Conservation (phyloP, 768 basidiomycete species). For the Termitomyces eurrhizus region DNA sequence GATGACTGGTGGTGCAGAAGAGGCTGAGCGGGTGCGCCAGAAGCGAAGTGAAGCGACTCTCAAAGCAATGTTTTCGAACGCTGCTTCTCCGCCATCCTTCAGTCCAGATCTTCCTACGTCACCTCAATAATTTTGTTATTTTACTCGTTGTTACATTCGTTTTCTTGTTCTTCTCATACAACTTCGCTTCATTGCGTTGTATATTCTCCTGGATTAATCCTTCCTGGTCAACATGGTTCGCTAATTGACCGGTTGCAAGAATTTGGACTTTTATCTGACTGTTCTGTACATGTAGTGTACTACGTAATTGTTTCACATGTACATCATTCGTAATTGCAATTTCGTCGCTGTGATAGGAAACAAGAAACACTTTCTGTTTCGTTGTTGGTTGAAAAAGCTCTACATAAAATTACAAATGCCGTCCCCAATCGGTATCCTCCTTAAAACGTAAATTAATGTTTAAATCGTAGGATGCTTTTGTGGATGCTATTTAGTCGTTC, state of each 20-base stretch:
- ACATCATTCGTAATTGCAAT: not conserved
- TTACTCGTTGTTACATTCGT: not conserved
- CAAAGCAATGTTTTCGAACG: conserved; percentile 74
- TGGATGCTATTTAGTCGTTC: not conserved
- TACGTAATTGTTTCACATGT: not conserved
- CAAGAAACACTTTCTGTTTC: not conserved
- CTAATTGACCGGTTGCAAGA: not conserved
- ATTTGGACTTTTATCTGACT: conserved; percentile 2
- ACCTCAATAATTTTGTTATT: not conserved
- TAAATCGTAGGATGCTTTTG: not conserved
- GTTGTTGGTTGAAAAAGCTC: not conserved
- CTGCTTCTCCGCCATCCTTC: conserved; percentile 9
- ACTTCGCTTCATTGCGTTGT: not conserved
- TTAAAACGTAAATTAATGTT: not conserved
- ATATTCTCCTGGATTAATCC: not conserved
- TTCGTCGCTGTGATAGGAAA: not conserved
- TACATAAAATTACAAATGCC: not conserved
- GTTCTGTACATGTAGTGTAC: not conserved
- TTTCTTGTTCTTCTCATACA: not conserved
- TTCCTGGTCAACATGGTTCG: not conserved
- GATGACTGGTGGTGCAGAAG: conserved; percentile 95
- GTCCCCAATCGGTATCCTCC: not conserved
- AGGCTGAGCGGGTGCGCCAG: conserved; percentile 84
- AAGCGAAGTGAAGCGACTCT: conserved; percentile 79
- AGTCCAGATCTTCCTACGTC: conserved; percentile 14